phyloP scores from a whole-genome alignment of 2,329 filamentous ascomycete species.

The Cercospora zeina region DNA sequence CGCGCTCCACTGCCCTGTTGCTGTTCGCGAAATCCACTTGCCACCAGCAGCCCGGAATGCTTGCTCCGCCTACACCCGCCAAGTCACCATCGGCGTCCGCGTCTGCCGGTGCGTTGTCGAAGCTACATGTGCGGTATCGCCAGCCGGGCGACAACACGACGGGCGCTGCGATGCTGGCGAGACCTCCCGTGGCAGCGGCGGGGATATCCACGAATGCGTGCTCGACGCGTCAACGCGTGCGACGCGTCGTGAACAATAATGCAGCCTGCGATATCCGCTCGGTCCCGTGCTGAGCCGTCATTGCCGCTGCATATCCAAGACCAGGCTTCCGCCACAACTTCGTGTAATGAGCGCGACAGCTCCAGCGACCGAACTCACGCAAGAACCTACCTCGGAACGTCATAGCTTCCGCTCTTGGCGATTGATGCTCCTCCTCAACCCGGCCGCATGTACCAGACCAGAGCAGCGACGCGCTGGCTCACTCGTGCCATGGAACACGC shows the following conservation, averaged over 20 bases:
- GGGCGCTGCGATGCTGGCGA: conserved; percentile 15
- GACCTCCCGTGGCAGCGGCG: conserved; percentile 5
- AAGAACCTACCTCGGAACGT: conserved; percentile 4
- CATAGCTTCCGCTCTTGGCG: conserved; percentile 10
- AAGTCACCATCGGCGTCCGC: conserved; percentile 10
- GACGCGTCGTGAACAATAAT: conserved; percentile 12
- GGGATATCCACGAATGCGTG: conserved; percentile 4
- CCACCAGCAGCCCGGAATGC: conserved; percentile 11
- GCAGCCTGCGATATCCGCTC: conserved; percentile 2
- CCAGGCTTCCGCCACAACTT: conserved; percentile 19
- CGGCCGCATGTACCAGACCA: neutral
- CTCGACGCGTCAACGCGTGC: conserved; percentile 13
- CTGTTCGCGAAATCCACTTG: conserved; percentile 10
- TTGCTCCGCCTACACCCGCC: conserved; percentile 11
- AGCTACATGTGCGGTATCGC: neutral
- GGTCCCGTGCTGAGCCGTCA: conserved; percentile 13
- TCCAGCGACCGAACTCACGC: conserved; percentile 18
- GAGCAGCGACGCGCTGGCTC: conserved; percentile 11
- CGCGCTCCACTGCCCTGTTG: conserved; percentile 14
- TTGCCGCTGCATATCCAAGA: neutral
- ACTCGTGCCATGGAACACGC: conserved; percentile 11
- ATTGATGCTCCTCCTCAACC: conserved; percentile 9
- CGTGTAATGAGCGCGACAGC: conserved; percentile 4
- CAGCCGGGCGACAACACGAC: neutral
- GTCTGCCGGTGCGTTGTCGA: conserved; percentile 5